Evolutionary conservation across 202 grass and related monocot species (phyloP).

Genomic region (Brachypodium distachyon): DNA sequence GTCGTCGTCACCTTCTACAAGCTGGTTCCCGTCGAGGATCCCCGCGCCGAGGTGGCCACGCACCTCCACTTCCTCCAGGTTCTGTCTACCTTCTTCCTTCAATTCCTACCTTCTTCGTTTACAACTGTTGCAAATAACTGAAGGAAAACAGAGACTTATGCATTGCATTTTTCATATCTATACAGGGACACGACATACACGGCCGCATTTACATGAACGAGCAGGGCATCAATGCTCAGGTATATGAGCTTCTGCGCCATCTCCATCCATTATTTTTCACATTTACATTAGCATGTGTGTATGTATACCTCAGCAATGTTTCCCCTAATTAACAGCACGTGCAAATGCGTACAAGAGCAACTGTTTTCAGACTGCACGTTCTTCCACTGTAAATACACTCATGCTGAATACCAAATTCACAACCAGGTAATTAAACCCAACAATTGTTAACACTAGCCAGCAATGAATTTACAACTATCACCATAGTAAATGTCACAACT

Average conservation of each 20-base stretch:
- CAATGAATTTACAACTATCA: background rate
- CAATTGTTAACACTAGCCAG: background rate
- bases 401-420: background rate
- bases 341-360: background rate
- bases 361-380: background rate
- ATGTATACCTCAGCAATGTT: background rate
- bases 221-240: conserved; percentile 85
- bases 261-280: background rate
- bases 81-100: background rate
- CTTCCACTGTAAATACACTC: background rate
- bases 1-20: conserved; percentile 86
- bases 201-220: conserved; percentile 86
- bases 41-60: conserved; percentile 47
- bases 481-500: background rate
- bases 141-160: too few relatives aligned
- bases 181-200: conserved; percentile 56
- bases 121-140: too few relatives aligned
- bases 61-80: conserved; percentile 88
- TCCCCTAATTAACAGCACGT: background rate
- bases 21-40: conserved; percentile 60
- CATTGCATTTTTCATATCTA: background rate
- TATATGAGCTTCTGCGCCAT: conserved; percentile 19
- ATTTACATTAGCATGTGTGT: background rate
- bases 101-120: too few relatives aligned
- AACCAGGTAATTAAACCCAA: background rate